Conservation (phyloP, 139 green algal genomes). For the Pleodorina starrii region DNA sequence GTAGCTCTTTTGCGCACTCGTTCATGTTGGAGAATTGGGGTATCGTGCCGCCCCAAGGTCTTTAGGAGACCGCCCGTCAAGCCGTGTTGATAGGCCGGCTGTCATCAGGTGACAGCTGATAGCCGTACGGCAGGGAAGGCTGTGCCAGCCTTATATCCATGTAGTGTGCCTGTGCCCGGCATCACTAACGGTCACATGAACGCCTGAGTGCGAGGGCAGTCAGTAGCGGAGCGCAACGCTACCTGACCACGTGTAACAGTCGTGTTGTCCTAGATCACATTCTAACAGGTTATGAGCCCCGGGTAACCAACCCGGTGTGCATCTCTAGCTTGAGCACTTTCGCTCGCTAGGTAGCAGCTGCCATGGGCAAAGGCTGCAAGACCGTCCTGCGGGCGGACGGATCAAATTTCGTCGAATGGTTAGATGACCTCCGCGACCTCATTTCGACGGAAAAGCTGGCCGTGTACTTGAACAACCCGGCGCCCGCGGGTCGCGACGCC, state of each 20-base stretch:
- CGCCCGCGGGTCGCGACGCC: background rate
- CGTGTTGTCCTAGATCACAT: background rate
- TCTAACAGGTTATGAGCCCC: conserved; percentile 14
- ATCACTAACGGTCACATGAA: background rate
- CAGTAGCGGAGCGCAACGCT: too few species aligned
- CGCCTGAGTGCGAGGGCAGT: too few species aligned
- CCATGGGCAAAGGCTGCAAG: background rate
- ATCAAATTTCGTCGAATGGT: background rate
- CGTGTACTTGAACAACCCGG: background rate
- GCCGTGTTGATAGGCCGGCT: background rate
- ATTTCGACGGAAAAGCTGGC: background rate
- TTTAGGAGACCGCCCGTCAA: background rate
- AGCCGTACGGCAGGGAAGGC: too few species aligned
- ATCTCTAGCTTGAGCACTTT: background rate
- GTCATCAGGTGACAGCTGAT: background rate
- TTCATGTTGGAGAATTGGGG: background rate
- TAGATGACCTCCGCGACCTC: background rate
- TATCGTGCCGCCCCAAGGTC: background rate
- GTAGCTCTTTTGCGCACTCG: too few species aligned
- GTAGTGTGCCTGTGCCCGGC: too few species aligned
- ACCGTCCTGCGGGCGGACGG: background rate
- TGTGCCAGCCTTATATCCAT: too few species aligned
- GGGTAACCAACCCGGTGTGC: background rate
- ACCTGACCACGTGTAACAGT: too few species aligned
- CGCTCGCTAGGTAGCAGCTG: background rate